Base-by-base conservation (phyloP, 768 basidiomycete genomes). In the Sporobolomyces roseus region DNA sequence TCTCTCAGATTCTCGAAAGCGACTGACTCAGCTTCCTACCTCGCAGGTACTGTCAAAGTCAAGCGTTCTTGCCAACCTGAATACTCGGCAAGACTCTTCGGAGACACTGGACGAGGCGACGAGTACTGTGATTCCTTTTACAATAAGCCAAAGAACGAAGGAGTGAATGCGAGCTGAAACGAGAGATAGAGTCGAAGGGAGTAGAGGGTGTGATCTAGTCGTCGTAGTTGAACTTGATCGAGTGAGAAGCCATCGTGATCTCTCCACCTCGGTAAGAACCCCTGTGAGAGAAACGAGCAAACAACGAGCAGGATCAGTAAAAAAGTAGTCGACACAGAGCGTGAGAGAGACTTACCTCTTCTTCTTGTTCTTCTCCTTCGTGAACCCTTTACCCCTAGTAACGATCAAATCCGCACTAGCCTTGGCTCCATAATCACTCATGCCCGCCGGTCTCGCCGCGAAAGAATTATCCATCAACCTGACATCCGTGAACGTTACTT, bases 361-460 rank as follows among this genome's bases (percentile, higher is more conserved):
- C 81, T 98, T 98, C 85, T 98, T 99, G 81, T 96, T 97, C 81
- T 99, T 99, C 83, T 96, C 94, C 80, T 98, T 99, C 62, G 92
- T 84, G 83, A 99, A 99, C 3, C 91, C 91, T 54, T 90, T 88
- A 4, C 94, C 94, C 2, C 93, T 85, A 4, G 94, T 98, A 32
- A 93, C 89, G 70, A 94, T 88, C 69, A 99, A 81, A 79, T 98
- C 96, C 45, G 84, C 83, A 72, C 87, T 86, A 0, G 94, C 94
- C 62, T 83, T 84, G 35, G 86, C 87, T 25, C 94, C 94, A 74
- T 99, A 99, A 77, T 98, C 96, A 70, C 87, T 87, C 29, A 71
- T 71, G 1, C 82, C 81, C 0, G 84, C 90, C 3, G 85, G 82
- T 89, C 87, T 89, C 50, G 86, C 84, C 63, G 87, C 83, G 74